Percentiles rank a stretch among this genome's conserved stretches.
These are phyloP conservation scores for Casuarina glauca DNA, from an alignment of 306 rosid genomes.

Conservation along the genomic window DNA sequence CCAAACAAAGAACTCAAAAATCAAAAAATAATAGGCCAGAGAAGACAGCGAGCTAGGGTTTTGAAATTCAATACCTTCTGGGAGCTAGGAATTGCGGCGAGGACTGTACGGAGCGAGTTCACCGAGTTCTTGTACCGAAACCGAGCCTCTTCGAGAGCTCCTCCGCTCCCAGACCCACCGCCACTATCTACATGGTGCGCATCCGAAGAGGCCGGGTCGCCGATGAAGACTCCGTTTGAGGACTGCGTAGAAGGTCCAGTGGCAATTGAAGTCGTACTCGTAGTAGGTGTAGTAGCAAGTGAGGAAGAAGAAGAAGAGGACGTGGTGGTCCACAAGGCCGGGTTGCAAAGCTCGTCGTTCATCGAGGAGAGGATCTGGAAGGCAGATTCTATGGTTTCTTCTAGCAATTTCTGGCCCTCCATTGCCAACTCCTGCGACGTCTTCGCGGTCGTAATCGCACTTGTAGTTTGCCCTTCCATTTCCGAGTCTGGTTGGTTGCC, in stretches of 20 bases:
- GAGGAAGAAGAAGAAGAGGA: slow-evolving; percentile 25
- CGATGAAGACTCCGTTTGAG: slow-evolving; percentile 45
- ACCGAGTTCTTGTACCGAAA: slow-evolving; percentile 75
- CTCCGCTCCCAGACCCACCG: slow-evolving; percentile 44
- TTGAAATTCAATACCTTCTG: slow-evolving; percentile 49
- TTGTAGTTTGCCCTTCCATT: slow-evolving; percentile 59
- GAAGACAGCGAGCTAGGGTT: slow-evolving; percentile 6
- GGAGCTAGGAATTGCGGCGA: slow-evolving; percentile 72
- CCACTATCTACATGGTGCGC: slow-evolving; percentile 45
- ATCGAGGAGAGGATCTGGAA: slow-evolving; percentile 89
- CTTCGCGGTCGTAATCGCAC: slow-evolving; percentile 34
- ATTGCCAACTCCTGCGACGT: slow-evolving; percentile 77
- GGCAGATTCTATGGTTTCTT: slow-evolving; percentile 82
- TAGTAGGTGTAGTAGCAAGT: slow-evolving; percentile 18
- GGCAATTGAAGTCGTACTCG: slow-evolving; percentile 12
- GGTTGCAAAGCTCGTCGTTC: slow-evolving; percentile 97
- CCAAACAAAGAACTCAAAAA: background rate
- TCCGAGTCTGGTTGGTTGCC: background rate
- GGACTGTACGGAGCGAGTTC: slow-evolving; percentile 63
- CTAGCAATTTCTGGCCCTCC: slow-evolving; percentile 80
- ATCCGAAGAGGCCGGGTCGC: slow-evolving; percentile 63
- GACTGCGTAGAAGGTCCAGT: slow-evolving; percentile 38
- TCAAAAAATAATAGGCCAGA: background rate
- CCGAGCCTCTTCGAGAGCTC: slow-evolving; percentile 89
- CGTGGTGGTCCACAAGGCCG: slow-evolving; percentile 71